Base-by-base conservation (phyloP, 108 stramenopile genomes). In the Craspedostauros australis region DNA sequence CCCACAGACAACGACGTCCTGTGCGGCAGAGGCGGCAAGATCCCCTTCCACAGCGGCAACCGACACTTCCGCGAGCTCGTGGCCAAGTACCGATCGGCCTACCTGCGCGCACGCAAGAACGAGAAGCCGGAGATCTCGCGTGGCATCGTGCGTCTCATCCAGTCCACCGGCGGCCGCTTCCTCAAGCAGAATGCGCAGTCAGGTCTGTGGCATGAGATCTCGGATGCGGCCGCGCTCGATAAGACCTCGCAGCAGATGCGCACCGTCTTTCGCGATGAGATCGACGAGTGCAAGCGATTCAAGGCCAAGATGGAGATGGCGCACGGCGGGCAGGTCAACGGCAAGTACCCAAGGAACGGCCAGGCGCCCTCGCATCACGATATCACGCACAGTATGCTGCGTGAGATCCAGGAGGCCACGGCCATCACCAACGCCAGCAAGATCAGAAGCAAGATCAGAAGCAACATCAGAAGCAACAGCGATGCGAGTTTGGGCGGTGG, bases 41-140 rank as follows among this genome's bases (percentile, higher is more conserved):
- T 79, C 54, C 88, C 88, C 62, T 69, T 66, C 39, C 90, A 92
- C 56, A 36, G 66, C 12, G 88, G 88, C 28, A 92, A 92, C 57
- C 66, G 79, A 37, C 76, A 73, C 59, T 92, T 85, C 60, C 76
- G 90, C 20, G 68, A 76, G 24, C 55, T 88, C 29, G 73, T 92
- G 19, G 80, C 68, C 19, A 64, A 60, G 26, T 61, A 77, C 45
- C 72, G 76, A 49, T 67, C 59, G 5, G 54, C 44, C 6, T 83
- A 83, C 44, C 68, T 68, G 21, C 54, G 53, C 1, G 39, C 68
- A 18, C 72, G 75, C 6, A 83, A 83, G 72, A 79, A 70, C 30
- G 73, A 74, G 53, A 83, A 83, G 55, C 66, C 79, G 71, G 46
- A 54, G 14, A 54, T 72, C 5, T 65, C 76, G 0, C 29, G 68